Evolutionary conservation across 305 asterid genomes (phyloP).

Genomic region (Withania somnifera): DNA sequence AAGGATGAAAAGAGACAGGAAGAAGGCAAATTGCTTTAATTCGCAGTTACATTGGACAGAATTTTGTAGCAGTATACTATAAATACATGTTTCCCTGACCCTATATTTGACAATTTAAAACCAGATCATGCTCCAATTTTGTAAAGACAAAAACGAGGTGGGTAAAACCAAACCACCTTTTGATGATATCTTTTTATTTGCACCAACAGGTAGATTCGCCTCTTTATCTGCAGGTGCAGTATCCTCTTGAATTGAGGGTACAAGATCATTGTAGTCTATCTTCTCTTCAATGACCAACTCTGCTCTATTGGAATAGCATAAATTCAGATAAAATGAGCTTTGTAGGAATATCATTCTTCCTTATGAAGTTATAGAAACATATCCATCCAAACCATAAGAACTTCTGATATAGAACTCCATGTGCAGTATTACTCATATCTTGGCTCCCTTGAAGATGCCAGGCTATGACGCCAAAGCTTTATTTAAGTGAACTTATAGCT

Average conservation of each 20-base stretch:
- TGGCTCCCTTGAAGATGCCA: neutral
- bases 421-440: neutral
- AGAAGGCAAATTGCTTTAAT: neutral
- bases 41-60: neutral
- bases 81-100: neutral
- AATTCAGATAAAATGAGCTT: neutral
- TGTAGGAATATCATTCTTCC: neutral
- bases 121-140: neutral
- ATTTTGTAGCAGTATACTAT: neutral
- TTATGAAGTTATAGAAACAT: neutral
- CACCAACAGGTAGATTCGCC: constrained; percentile 12
- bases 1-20: neutral
- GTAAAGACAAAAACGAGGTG: neutral
- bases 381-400: neutral
- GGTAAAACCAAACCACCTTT: constrained; percentile 26
- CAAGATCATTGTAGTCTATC: constrained; percentile 82
- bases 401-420: neutral
- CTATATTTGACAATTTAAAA: neutral
- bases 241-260: constrained; percentile 36
- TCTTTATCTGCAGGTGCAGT: constrained; percentile 20
- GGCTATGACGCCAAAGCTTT: neutral
- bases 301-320: constrained; percentile 36
- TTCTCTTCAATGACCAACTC: constrained; percentile 67
- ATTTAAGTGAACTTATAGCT: neutral
- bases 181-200: constrained; percentile 16